Evolutionary conservation across 805 yeast genomes (phyloP).

Genomic region (Wickerhamomyces mucosus): DNA sequence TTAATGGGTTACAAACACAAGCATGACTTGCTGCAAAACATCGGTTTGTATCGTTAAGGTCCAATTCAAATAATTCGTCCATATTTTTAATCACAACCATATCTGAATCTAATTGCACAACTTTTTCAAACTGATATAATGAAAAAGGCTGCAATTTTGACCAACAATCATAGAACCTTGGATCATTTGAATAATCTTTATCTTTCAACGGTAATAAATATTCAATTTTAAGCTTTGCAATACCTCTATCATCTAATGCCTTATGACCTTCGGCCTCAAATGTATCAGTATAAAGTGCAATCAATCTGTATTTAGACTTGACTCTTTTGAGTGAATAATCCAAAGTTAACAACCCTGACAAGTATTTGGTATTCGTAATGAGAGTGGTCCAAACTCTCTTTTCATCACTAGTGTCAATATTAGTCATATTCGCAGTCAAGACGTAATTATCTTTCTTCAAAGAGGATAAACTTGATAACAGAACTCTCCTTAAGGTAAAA

Average conservation of each 20-base stretch:
- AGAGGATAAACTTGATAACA: too few species aligned
- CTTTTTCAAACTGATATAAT: slow-evolving; percentile 39
- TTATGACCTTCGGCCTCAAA: slow-evolving; percentile 32
- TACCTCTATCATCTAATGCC: slow-evolving; percentile 29
- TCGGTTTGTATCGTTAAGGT: slow-evolving; percentile 22
- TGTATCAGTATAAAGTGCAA: slow-evolving; percentile 44
- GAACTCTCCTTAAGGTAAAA: too few species aligned
- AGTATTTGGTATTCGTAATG: slow-evolving; percentile 40
- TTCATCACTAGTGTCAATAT: too few species aligned
- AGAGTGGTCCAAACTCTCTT: slow-evolving; percentile 43
- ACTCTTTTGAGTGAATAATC: slow-evolving; percentile 35
- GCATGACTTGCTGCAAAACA: slow-evolving; percentile 53
- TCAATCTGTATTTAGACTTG: slow-evolving; percentile 39
- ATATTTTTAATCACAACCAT: slow-evolving; percentile 48
- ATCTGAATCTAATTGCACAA: slow-evolving; percentile 49
- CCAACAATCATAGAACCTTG: slow-evolving; percentile 54
- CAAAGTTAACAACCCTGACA: slow-evolving; percentile 42
- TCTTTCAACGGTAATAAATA: slow-evolving; percentile 33
- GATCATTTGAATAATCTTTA: slow-evolving; percentile 39
- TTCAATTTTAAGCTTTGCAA: slow-evolving; percentile 31
- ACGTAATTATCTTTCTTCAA: not conserved
- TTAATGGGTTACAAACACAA: slow-evolving; percentile 52
- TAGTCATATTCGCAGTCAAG: too few species aligned
- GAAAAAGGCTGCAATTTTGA: slow-evolving; percentile 48
- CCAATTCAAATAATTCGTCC: slow-evolving; percentile 48